Evolutionary conservation across 2,329 filamentous ascomycete genomes (phyloP).

Genomic region (Cryphonectria naterciae): DNA sequence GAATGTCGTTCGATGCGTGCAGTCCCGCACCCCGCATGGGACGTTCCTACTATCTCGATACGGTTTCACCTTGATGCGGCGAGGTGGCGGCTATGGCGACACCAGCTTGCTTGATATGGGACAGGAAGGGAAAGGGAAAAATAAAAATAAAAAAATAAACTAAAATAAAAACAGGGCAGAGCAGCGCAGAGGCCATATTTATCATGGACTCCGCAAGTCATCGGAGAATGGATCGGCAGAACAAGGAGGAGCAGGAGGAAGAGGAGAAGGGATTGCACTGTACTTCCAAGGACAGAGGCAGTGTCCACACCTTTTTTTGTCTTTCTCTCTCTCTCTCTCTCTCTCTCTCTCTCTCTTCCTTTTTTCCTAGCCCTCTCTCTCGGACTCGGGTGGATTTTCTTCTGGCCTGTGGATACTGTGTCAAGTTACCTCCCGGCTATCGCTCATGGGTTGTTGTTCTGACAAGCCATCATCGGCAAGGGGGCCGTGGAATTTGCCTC

Average conservation of each 20-base stretch:
- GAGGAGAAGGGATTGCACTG: not conserved
- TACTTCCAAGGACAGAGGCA: not conserved
- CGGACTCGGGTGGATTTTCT: not conserved
- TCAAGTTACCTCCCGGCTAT: not conserved
- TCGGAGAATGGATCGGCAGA: not conserved
- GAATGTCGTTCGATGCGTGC: not conserved
- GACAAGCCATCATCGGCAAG: not conserved
- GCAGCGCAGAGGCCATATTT: not conserved
- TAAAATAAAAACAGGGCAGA: not conserved
- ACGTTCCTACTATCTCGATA: slow-evolving; percentile 24
- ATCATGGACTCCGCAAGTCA: not conserved
- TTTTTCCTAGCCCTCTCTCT: too few species aligned
- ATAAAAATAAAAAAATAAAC: too few species aligned
- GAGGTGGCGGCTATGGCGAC: not conserved
- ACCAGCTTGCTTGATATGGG: not conserved
- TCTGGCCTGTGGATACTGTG: not conserved
- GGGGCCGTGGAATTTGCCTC: not conserved
- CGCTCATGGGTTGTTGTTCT: not conserved
- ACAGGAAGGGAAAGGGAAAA: not conserved
- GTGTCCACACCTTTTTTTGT: not conserved
- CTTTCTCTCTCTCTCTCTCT: too few species aligned
- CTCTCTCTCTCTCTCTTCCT: too few species aligned
- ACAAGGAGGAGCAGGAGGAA: not conserved
- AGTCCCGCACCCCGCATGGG: not conserved
- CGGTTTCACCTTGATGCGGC: slow-evolving; percentile 22